A percentile compares a stretch with the other conserved stretches of the same genome.
These are phyloP conservation scores for Mesembryanthemum crystallinum DNA, from an alignment of 148 eudicot genomes.

Conservation along the genomic window DNA sequence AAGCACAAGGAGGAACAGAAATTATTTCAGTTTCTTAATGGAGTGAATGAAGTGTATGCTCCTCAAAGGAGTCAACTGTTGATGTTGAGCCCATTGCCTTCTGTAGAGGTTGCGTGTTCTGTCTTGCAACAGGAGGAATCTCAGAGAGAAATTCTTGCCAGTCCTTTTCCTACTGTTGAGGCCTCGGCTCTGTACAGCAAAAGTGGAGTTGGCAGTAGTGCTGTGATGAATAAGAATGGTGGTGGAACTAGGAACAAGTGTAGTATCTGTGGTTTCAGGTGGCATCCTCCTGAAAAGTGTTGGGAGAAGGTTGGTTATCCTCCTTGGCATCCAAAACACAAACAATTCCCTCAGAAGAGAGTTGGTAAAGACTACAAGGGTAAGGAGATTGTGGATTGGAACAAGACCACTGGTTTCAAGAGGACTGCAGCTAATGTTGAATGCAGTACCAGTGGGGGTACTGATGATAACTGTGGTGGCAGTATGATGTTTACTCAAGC, in stretches of 20 bases:
- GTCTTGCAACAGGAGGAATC: not conserved
- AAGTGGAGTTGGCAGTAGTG: not conserved
- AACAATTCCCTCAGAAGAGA: not conserved
- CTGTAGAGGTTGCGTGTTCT: not conserved
- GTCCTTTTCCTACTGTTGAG: not conserved
- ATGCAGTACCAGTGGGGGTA: too few relatives aligned
- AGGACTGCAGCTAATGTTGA: too few relatives aligned
- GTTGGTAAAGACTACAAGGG: too few relatives aligned
- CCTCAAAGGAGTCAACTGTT: not conserved
- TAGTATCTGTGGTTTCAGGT: not conserved
- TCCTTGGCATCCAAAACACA: not conserved
- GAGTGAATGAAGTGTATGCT: not conserved
- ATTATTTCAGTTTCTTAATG: constrained; percentile 4
- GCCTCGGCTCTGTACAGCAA: not conserved
- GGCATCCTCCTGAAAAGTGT: not conserved
- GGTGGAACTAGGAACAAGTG: not conserved
- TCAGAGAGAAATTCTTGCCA: not conserved
- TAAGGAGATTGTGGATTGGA: too few relatives aligned
- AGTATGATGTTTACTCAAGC: too few relatives aligned
- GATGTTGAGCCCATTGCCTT: not conserved
- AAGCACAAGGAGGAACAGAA: not conserved
- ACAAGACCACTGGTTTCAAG: too few relatives aligned
- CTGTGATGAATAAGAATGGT: too few relatives aligned
- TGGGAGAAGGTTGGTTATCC: not conserved
- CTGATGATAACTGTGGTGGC: too few relatives aligned